Base-by-base conservation (phyloP, 177 flowering plant genomes). In the Vitis hybrid region DNA sequence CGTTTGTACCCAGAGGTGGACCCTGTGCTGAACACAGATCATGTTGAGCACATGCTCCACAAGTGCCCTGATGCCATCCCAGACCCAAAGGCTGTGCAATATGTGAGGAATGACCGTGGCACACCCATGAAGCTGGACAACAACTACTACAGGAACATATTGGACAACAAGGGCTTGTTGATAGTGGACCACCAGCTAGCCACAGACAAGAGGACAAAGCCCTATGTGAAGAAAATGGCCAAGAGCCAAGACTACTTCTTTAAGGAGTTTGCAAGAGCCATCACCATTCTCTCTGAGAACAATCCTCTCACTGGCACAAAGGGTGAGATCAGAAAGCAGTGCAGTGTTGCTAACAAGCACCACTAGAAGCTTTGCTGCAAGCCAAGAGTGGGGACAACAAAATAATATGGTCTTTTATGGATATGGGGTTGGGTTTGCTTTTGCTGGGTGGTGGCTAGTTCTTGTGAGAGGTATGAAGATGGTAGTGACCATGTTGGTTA, bases 121-220 rank as follows among this genome's bases (percentile, higher is more conserved):
- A 94, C 98, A 2, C 98, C 98, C 10, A 92, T 94, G 98, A 72
- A 60, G 0, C 82, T 94, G 5, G 98, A 94, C 90, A 94, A 94
- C 86, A 91, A 92, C 80, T 94, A 94, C 81, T 94, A 92, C 90
- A 83, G 93, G 48, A 94, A 94, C 89, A 90, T 92, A 20, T 70
- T 94, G 85, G 95, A 92, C 87, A 90, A 90, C 93, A 94, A 94
- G 83, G 98, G 98, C 0, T 67, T 94, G 65, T 65, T 94, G 70
- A 73, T 84, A 4, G 97, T 94, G 10, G 98, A 94, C 66, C 98
- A 94, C 74, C 97, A 89, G 65, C 81, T 94, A 12, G 95, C 94
- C 68, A 72, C 68, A 13, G 97, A 94, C 79, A 82, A 83, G 75
- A 84, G 94, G 75, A 94, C 98, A 12, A 87, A 83, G 70, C 89